Base-by-base conservation (phyloP, 2,329 filamentous ascomycete species). In the Pseudogymnoascus sp. region DNA sequence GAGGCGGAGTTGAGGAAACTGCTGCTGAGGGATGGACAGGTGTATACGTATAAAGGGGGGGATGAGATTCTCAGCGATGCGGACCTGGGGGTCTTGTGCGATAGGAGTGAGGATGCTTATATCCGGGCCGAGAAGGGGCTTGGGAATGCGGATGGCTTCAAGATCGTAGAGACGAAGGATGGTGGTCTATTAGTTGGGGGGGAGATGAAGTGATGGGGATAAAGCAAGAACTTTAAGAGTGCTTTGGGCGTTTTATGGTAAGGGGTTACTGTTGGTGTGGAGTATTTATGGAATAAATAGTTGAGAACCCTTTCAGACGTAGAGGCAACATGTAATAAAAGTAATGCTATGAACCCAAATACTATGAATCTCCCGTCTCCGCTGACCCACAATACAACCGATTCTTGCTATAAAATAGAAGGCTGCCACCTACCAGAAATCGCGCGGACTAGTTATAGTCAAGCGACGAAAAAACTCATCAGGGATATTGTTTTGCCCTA, bases 31-130 rank as follows among this genome's bases (percentile, higher is more conserved):
- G 90, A 95, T 66, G 95, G 96, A 2, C 76, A 84, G 71, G 81
- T 86, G 0, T 87, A 84, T 70, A 76, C 82, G 63, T 78, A 81
- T 14, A 81, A 81, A 0, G 84, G 82, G 0, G 85, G 85, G 0
- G 82, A 84, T 53, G 81, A 86, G 31, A 77, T 97, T 7, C 74
- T 97, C 37, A 90, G 85, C 44, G 85, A 95, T 59, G 79, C 82
- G 26, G 95, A 97, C 70, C 71, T 99, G 26, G 82, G 87, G 2
- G 85, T 90, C 2, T 74, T 99, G 61, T 90, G 91, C 50, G 93
- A 97, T 66, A 77, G 81, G 59, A 84, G 80, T 63, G 84, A 87
- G 38, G 80, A 79, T 33, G 85, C 85, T 0, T 88, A 86, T 67
- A 83, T 83, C 40, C 81, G 84, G 63, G 93, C 93, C 1, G 91